Evolutionary conservation across 2,329 filamentous ascomycete genomes (phyloP).

Genomic region (Neopestalotiopsis sp.): DNA sequence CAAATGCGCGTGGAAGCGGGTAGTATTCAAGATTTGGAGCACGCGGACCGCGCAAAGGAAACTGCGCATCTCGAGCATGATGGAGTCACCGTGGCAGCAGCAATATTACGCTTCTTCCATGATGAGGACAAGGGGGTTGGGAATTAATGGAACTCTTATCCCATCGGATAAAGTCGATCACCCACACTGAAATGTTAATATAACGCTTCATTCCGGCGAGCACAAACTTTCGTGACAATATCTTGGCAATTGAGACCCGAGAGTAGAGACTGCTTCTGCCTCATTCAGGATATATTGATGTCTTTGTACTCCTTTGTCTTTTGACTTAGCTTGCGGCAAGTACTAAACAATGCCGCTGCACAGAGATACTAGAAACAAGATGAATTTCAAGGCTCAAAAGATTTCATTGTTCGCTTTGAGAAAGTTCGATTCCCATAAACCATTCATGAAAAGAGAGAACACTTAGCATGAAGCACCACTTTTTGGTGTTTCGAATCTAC

Average conservation of each 20-base stretch:
- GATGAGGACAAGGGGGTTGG: constrained; percentile 51
- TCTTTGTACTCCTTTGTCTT: constrained; percentile 1
- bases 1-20: constrained; percentile 61
- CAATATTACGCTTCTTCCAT: constrained; percentile 67
- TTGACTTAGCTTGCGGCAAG: not conserved
- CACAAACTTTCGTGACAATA: too few relatives aligned
- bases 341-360: not conserved
- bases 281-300: not conserved
- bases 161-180: too few relatives aligned
- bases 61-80: constrained; percentile 71
- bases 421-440: not conserved
- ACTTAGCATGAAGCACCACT: too few relatives aligned
- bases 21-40: constrained; percentile 67
- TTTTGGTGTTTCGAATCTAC: not conserved
- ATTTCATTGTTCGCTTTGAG: not conserved
- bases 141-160: too few relatives aligned
- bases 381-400: not conserved
- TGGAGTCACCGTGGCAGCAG: constrained; percentile 68
- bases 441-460: not conserved
- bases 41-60: constrained; percentile 66
- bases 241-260: too few relatives aligned
- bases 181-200: too few relatives aligned
- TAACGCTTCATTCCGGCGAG: too few relatives aligned
- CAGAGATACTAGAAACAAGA: not conserved
- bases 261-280: too few relatives aligned